These are phyloP conservation scores for Xylaria venustula DNA, from an alignment of 495 filamentous ascomycete genomes.

Conservation along the genomic window DNA sequence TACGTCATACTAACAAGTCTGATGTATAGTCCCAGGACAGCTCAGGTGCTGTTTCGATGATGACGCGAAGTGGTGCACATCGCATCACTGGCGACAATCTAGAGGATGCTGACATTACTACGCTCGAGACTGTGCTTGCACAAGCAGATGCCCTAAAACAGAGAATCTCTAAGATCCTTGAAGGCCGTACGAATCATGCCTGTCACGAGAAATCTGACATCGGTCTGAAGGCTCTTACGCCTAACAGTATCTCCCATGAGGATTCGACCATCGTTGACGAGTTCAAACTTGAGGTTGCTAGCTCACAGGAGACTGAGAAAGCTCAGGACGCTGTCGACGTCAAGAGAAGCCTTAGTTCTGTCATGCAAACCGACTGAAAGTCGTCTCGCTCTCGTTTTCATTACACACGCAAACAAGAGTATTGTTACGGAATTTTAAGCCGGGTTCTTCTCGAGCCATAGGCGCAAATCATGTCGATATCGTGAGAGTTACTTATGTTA, in stretches of 20 bases:
- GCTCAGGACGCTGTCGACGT: slow-evolving; percentile 5
- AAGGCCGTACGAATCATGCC: slow-evolving; percentile 1
- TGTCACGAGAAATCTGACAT: not conserved
- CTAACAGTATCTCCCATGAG: slow-evolving; percentile 14
- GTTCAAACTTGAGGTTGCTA: slow-evolving; percentile 1
- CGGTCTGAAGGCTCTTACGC: slow-evolving; percentile 3
- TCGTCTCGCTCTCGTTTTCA: not conserved
- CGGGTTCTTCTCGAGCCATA: not conserved
- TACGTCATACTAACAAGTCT: slow-evolving; percentile 13
- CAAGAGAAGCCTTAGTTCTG: slow-evolving; percentile 14
- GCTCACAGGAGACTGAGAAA: not conserved
- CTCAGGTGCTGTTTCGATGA: slow-evolving; percentile 33
- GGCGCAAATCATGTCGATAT: not conserved
- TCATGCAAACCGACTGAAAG: slow-evolving; percentile 30
- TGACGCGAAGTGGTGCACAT: slow-evolving; percentile 32
- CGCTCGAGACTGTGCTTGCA: slow-evolving; percentile 27
- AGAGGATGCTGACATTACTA: slow-evolving; percentile 15
- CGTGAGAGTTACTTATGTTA: not conserved
- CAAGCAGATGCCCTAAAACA: slow-evolving; percentile 23
- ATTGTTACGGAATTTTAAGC: not conserved
- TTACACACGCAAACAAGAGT: not conserved
- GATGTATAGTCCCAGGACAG: slow-evolving; percentile 32
- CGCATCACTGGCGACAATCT: slow-evolving; percentile 29
- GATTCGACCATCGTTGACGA: slow-evolving; percentile 18
- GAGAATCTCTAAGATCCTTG: slow-evolving; percentile 19